Conservation (phyloP, 2,329 filamentous ascomycete species). For the Claviceps quebecensis region DNA sequence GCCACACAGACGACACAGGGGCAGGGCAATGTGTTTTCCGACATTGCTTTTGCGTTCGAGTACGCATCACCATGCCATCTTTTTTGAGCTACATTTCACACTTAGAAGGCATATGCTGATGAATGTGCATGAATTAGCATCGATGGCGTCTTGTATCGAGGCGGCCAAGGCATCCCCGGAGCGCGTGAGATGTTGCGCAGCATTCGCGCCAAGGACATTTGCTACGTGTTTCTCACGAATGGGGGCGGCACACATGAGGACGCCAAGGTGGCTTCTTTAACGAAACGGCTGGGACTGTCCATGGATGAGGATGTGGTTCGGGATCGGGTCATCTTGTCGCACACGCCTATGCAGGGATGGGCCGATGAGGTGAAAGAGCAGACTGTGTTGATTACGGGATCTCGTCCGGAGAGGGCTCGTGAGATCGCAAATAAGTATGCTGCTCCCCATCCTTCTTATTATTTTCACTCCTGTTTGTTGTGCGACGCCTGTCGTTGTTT, state of each 20-base stretch:
- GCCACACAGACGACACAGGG: slow-evolving; percentile 6
- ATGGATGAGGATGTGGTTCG: slow-evolving; percentile 21
- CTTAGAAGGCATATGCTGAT: background rate
- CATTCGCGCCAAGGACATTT: slow-evolving; percentile 61
- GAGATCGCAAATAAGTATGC: slow-evolving; percentile 52
- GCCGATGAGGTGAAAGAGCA: slow-evolving; percentile 21
- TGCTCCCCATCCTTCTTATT: background rate
- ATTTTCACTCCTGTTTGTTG: background rate
- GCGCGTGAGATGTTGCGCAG: slow-evolving; percentile 60
- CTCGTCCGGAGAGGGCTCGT: slow-evolving; percentile 52
- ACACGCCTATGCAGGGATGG: slow-evolving; percentile 69
- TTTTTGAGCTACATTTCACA: background rate
- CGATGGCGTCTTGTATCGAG: slow-evolving; percentile 87
- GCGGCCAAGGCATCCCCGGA: slow-evolving; percentile 62
- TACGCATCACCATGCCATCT: slow-evolving; percentile 9
- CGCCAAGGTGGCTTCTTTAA: slow-evolving; percentile 20
- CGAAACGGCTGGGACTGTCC: slow-evolving; percentile 17
- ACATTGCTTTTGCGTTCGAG: slow-evolving; percentile 26
- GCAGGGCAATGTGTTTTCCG: slow-evolving; percentile 13
- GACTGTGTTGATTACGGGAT: slow-evolving; percentile 63
- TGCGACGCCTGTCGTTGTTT: background rate
- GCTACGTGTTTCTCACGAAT: slow-evolving; percentile 92
- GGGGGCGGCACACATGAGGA: slow-evolving; percentile 75
- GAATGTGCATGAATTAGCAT: slow-evolving; percentile 34
- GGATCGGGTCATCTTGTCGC: slow-evolving; percentile 52